These are phyloP conservation scores for Botrytis aclada DNA, from an alignment of 2,329 filamentous ascomycete genomes.

Conservation along the genomic window DNA sequence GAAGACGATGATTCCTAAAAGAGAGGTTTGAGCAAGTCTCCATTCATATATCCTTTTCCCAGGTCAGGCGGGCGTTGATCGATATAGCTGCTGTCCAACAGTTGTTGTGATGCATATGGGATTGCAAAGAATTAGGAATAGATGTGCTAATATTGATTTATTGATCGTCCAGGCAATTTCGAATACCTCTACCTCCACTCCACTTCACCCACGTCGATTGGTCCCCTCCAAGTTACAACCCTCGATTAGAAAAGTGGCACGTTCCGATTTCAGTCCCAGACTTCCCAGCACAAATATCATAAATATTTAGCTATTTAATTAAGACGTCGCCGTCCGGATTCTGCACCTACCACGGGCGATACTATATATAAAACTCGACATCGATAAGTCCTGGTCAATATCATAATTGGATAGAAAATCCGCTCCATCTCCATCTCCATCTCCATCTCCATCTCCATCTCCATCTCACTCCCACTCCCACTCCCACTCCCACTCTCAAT, in stretches of 20 bases:
- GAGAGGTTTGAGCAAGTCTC: slow-evolving; percentile 13
- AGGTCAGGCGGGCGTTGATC: background rate
- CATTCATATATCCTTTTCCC: background rate
- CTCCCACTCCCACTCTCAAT: background rate
- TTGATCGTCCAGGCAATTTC: slow-evolving; percentile 5
- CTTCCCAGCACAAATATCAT: background rate
- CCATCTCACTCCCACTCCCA: background rate
- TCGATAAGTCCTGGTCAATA: background rate
- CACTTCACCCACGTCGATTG: background rate
- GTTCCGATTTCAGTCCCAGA: background rate
- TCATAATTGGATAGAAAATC: background rate
- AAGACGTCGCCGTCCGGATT: background rate
- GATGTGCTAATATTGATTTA: slow-evolving; percentile 12
- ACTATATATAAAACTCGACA: background rate
- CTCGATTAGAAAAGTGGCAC: slow-evolving; percentile 14
- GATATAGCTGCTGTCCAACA: background rate
- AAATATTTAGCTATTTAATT: background rate
- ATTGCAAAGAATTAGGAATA: background rate
- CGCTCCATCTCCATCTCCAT: background rate
- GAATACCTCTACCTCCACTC: slow-evolving; percentile 10
- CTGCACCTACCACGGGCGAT: background rate
- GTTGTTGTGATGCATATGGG: background rate
- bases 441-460: background rate
- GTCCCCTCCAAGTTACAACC: background rate
- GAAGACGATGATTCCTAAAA: slow-evolving; percentile 1